Percentiles rank a stretch among this genome's conserved stretches.
phyloP scores from a whole-genome alignment of 2,329 filamentous ascomycete genomes.

The Paecilomyces sp. region DNA sequence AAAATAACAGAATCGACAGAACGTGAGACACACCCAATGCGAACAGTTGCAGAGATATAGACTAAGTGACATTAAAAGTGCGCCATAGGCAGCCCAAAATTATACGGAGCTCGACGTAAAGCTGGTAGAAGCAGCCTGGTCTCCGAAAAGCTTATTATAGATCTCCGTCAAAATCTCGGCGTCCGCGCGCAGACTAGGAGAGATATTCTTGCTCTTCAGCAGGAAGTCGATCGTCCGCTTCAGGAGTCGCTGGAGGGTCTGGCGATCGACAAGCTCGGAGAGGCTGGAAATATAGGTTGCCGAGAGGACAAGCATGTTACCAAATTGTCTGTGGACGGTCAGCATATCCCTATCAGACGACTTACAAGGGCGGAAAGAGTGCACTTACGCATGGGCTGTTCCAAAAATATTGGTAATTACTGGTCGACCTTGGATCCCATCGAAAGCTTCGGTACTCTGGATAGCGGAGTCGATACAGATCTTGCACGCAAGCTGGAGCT shows the following conservation, averaged over 20 bases:
- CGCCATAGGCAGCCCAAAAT: neutral
- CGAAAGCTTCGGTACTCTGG: constrained; percentile 78
- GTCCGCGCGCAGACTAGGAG: constrained; percentile 68
- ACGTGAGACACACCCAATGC: neutral
- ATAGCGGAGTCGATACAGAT: constrained; percentile 68
- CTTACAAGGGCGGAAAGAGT: constrained; percentile 1
- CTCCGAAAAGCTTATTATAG: constrained; percentile 37
- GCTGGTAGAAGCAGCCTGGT: constrained; percentile 4
- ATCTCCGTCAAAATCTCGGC: constrained; percentile 61
- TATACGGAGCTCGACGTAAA: neutral
- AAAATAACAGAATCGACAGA: neutral
- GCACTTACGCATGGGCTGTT: constrained; percentile 92
- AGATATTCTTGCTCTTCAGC: constrained; percentile 59
- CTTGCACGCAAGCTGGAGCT: constrained; percentile 49
- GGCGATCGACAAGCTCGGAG: constrained; percentile 48
- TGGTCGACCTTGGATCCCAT: constrained; percentile 55
- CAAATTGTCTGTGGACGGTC: constrained; percentile 69
- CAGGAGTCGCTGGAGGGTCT: constrained; percentile 55
- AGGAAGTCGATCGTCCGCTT: constrained; percentile 71
- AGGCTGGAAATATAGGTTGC: constrained; percentile 69
- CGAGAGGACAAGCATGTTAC: constrained; percentile 84
- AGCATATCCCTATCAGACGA: constrained; percentile 14
- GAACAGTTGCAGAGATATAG: neutral
- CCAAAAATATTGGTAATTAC: constrained; percentile 96
- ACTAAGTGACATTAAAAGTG: constrained; percentile 2